A percentile compares a stretch with the other conserved stretches of the same genome.
These are phyloP conservation scores for Leishmania lainsoni DNA, from an alignment of 208 protist species.

Conservation along the genomic window DNA sequence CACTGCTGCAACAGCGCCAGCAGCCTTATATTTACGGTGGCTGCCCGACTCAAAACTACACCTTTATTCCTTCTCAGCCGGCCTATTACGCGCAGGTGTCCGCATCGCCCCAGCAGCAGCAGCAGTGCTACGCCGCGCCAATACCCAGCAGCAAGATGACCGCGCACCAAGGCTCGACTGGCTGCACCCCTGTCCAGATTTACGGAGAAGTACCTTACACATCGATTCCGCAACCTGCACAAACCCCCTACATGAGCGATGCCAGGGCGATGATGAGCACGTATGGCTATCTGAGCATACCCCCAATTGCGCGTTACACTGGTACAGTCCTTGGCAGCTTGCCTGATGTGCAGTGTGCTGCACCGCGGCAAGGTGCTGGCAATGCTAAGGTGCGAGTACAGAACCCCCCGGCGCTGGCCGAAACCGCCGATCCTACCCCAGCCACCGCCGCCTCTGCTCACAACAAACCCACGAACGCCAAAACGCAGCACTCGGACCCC, in stretches of 20 bases:
- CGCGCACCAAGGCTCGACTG: not conserved
- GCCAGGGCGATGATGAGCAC: not conserved
- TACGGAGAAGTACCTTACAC: not conserved
- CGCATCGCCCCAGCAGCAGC: not conserved
- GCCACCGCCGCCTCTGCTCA: not conserved
- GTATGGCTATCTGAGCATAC: not conserved
- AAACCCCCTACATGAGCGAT: not conserved
- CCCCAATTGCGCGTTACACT: not conserved
- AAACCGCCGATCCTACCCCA: not conserved
- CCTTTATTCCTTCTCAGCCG: not conserved
- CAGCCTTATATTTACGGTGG: not conserved
- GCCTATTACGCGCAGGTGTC: constrained; percentile 1
- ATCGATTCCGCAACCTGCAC: not conserved
- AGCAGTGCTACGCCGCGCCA: constrained; percentile 5
- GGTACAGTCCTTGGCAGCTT: not conserved
- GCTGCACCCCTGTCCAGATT: not conserved
- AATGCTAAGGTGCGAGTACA: not conserved
- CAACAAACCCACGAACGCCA: not conserved
- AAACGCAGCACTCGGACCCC: not conserved
- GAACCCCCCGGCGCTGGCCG: not conserved
- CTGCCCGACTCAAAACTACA: constrained; percentile 4
- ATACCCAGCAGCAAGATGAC: not conserved
- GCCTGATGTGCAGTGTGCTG: not conserved
- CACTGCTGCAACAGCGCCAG: constrained; percentile 5
- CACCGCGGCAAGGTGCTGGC: not conserved